Evolutionary conservation across 768 basidiomycete species (phyloP).

Genomic region (Hypholoma sublateritium): DNA sequence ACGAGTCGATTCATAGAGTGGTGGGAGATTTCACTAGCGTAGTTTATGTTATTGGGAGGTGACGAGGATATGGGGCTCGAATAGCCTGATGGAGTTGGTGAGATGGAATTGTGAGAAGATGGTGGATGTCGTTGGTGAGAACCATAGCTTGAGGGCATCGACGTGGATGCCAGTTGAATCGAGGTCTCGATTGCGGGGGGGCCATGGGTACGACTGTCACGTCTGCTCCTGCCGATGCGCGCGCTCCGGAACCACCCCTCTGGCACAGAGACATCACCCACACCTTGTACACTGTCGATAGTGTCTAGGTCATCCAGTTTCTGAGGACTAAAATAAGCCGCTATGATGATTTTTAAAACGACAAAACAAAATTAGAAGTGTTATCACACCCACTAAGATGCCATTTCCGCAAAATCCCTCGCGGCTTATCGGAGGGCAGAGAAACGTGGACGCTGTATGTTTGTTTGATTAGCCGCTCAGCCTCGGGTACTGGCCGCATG

Average conservation of each 20-base stretch:
- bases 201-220: conserved; percentile 46
- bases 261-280: conserved; percentile 67
- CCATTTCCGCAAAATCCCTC: conserved; percentile 69
- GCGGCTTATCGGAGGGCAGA: conserved; percentile 51
- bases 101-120: conserved; percentile 23
- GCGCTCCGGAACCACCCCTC: conserved; percentile 81
- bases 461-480: conserved; percentile 75
- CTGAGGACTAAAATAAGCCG: conserved; percentile 83
- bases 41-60: conserved; percentile 33
- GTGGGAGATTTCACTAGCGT: conserved; percentile 16
- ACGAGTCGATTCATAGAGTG: conserved; percentile 43
- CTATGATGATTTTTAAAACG: conserved; percentile 37
- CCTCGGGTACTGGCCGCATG: conserved; percentile 42
- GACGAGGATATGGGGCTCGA: conserved; percentile 41
- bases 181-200: conserved; percentile 27
- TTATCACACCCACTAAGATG: conserved; percentile 64
- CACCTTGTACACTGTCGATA: conserved; percentile 65
- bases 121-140: conserved; percentile 24
- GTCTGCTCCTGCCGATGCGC: conserved; percentile 61
- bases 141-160: conserved; percentile 19
- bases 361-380: conserved; percentile 19
- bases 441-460: conserved; percentile 82
- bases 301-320: conserved; percentile 70
- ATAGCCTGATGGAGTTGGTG: conserved; percentile 29
- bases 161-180: conserved; percentile 22